Percentiles rank a stretch among this genome's conserved stretches.
phyloP scores from a whole-genome alignment of 371 early-diverging fungal species.

The Mortierella sp. region DNA sequence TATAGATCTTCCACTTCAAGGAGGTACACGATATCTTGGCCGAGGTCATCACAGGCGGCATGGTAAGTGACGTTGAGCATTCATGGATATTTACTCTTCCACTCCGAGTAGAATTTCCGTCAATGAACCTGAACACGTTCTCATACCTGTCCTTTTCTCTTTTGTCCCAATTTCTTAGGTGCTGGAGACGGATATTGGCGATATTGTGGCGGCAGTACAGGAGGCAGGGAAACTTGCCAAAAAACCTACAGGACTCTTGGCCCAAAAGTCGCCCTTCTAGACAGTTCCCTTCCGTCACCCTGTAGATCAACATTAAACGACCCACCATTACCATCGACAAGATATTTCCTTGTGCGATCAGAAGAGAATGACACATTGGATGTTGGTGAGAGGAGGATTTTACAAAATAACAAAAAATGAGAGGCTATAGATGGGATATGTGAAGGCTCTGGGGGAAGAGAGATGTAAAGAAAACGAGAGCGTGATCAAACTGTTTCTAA shows the following conservation, averaged over 20 bases:
- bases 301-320: neutral
- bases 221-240: constrained; percentile 67
- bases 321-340: no score
- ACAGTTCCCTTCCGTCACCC: neutral
- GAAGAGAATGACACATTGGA: no score
- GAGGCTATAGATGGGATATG: neutral
- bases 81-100: no score
- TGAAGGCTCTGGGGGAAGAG: neutral
- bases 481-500: constrained; percentile 8
- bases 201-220: constrained; percentile 73
- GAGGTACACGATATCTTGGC: constrained; percentile 82
- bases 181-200: constrained; percentile 75
- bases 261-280: constrained; percentile 54
- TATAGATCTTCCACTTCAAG: constrained; percentile 85
- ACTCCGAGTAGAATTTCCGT: neutral
- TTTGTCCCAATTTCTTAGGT: constrained; percentile 54
- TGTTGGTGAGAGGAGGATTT: constrained; percentile 2
- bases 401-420: neutral
- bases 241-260: constrained; percentile 59
- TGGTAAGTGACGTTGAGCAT: constrained; percentile 59
- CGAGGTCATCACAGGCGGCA: constrained; percentile 85
- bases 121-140: neutral
- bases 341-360: neutral
- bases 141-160: neutral
- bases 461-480: neutral